These are phyloP conservation scores for Colletotrichum tanaceti DNA, from an alignment of 2,329 filamentous ascomycete genomes.

Conservation along the genomic window DNA sequence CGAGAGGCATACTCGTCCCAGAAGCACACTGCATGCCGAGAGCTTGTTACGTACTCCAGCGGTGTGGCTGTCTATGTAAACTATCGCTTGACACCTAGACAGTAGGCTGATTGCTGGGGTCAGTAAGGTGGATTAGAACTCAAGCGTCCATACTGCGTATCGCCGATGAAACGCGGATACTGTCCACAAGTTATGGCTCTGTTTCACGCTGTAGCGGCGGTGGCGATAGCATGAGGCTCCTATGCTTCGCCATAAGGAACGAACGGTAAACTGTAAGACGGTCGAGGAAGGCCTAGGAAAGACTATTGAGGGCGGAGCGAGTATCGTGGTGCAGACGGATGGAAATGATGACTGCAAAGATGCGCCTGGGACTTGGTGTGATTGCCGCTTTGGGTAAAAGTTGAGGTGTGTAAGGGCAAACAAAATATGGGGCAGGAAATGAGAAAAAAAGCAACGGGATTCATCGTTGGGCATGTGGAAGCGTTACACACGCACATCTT, in stretches of 20 bases:
- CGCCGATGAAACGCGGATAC: not conserved
- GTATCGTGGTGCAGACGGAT: not conserved
- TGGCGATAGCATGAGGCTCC: slow-evolving; percentile 8
- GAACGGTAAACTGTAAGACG: not conserved
- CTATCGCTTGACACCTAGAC: not conserved
- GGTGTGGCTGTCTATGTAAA: slow-evolving; percentile 29
- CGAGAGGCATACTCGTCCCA: slow-evolving; percentile 2
- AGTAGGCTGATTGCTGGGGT: not conserved
- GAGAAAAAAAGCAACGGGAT: not conserved
- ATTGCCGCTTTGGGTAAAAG: not conserved
- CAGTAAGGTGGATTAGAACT: not conserved
- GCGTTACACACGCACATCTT: slow-evolving; percentile 11
- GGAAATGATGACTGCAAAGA: not conserved
- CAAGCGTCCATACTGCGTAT: not conserved
- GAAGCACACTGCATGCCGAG: not conserved
- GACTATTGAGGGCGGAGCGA: not conserved
- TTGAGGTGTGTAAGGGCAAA: not conserved
- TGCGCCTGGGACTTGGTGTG: not conserved
- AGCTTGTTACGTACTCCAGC: not conserved
- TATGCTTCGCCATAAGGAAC: not conserved
- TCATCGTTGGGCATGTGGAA: not conserved
- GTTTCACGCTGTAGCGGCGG: not conserved
- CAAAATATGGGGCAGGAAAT: no score
- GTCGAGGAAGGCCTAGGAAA: not conserved
- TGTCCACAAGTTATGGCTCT: not conserved